These are phyloP conservation scores for Aspergillus sp. DNA, from an alignment of 2,329 filamentous ascomycete species.

Conservation along the genomic window DNA sequence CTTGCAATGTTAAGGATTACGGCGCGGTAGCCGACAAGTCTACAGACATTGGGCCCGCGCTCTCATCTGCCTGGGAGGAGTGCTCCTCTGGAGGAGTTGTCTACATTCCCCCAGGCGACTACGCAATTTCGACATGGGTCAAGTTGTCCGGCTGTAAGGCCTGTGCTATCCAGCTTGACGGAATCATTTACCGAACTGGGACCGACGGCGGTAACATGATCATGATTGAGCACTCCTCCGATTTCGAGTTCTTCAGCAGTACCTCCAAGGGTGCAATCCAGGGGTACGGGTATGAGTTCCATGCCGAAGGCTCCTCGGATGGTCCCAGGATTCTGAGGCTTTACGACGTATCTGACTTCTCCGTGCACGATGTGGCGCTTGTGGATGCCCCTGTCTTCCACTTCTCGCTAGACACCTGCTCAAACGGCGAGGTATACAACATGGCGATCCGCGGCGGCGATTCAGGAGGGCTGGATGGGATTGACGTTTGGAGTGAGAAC, in stretches of 20 bases:
- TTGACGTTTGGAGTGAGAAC: constrained; percentile 56
- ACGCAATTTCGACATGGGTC: constrained; percentile 53
- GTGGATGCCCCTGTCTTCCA: constrained; percentile 54
- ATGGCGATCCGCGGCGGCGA: constrained; percentile 56
- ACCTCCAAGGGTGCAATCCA: constrained; percentile 55
- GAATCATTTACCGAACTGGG: constrained; percentile 54
- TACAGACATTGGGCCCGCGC: constrained; percentile 53
- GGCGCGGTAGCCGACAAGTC: constrained; percentile 52
- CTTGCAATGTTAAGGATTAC: constrained; percentile 55
- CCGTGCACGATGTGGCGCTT: constrained; percentile 51
- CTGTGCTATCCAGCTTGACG: constrained; percentile 55
- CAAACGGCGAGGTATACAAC: constrained; percentile 56
- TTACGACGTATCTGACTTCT: constrained; percentile 48
- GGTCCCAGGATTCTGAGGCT: constrained; percentile 50
- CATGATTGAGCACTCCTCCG: constrained; percentile 49
- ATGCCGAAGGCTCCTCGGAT: constrained; percentile 40
- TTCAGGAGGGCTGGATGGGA: constrained; percentile 55
- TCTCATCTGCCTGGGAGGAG: constrained; percentile 50
- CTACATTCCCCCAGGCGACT: constrained; percentile 52
- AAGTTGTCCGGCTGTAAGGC: constrained; percentile 48
- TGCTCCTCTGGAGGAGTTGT: constrained; percentile 54
- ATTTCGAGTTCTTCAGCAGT: constrained; percentile 57
- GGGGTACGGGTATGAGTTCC: constrained; percentile 52
- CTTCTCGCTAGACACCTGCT: constrained; percentile 51
- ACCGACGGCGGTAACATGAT: constrained; percentile 55